Evolutionary conservation across 306 rosid species (phyloP), one percentile per base, ranked within the genome.

Genomic region (Ormosia emarginata): DNA sequence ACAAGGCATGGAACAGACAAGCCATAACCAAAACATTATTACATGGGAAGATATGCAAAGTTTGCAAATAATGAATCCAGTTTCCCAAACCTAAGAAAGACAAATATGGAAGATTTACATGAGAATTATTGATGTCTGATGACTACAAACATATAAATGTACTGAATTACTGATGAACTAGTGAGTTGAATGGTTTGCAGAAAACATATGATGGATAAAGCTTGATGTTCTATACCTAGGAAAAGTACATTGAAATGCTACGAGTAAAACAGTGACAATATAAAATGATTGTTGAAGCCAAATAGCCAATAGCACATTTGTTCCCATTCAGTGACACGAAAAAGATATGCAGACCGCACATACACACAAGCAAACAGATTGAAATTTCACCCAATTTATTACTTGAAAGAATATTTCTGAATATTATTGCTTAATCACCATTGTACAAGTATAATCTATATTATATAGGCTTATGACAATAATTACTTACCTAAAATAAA

Each of bases 1-100:
- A 92, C 92, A 83, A 75, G 58, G 73, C 10, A 74, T 47, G 17
- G 13, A 70, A 74, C 41, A 68, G 41, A 79, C 61, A 79, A 86
- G 59, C 68, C 81, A 58, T 39, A 49, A 67, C 74, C 55, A 67
- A 44, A 52, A 58, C 63, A 30, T 41, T 30, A 78, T 59, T 34
- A 30, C 44, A 63, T 37, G 58, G 69, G 17, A 78, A 52, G 34
- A 65, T 65, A 82, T 39, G 49, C 47, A 18, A 33, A 40, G 67
- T 65, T 56, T 9, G 24, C 49, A 44, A 67, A 49, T 52, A 61
- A 34, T 41, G 17, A 47, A 32, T 49, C 64, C 33, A 53, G 12
- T 8, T 52, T 72, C 57, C 52, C 57, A 29, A 68, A 44, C 33
- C 49, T n/a, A 39, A 24, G 17, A 63, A 63, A 65, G 32, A 65